A percentile compares a stretch with the other conserved stretches of the same genome.
These are phyloP conservation scores for Cryptosporidium ryanae DNA, from an alignment of 169 alveolate genomes.

Conservation along the genomic window DNA sequence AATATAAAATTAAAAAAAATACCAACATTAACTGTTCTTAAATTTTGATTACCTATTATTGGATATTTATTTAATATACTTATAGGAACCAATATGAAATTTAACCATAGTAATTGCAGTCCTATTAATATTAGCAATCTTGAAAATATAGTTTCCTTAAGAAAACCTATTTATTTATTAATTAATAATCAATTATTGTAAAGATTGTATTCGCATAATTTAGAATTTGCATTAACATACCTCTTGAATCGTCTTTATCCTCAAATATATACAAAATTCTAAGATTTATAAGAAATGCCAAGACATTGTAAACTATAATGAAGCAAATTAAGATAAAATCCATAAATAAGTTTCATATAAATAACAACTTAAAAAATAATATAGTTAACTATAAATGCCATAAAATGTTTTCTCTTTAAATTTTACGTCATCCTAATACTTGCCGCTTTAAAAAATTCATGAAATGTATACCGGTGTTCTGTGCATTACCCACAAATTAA, in stretches of 20 bases:
- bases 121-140: constrained; percentile 33
- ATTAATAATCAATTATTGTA: not conserved
- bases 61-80: constrained; percentile 65
- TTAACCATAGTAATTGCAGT: constrained; percentile 58
- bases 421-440: constrained; percentile 14
- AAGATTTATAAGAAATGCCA: constrained; percentile 37
- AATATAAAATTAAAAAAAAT: constrained; percentile 14
- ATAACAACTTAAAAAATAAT: not conserved
- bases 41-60: constrained; percentile 20
- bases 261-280: constrained; percentile 49
- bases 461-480: constrained; percentile 48
- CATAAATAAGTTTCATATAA: constrained; percentile 21
- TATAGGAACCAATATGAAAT: constrained; percentile 40
- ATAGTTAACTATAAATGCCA: too few relatives aligned
- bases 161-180: constrained; percentile 16
- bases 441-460: constrained; percentile 62
- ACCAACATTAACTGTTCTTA: constrained; percentile 7
- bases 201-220: too few relatives aligned
- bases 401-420: not conserved
- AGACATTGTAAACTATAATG: constrained; percentile 35
- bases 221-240: constrained; percentile 4
- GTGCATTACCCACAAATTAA: not conserved
- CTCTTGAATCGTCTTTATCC: constrained; percentile 66
- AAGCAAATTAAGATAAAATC: constrained; percentile 60
- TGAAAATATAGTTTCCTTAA: constrained; percentile 16